A percentile compares a stretch with the other conserved stretches of the same genome.
Evolutionary conservation across 2,329 filamentous ascomycete genomes (phyloP).

Genomic region (Aspergillus sojae): DNA sequence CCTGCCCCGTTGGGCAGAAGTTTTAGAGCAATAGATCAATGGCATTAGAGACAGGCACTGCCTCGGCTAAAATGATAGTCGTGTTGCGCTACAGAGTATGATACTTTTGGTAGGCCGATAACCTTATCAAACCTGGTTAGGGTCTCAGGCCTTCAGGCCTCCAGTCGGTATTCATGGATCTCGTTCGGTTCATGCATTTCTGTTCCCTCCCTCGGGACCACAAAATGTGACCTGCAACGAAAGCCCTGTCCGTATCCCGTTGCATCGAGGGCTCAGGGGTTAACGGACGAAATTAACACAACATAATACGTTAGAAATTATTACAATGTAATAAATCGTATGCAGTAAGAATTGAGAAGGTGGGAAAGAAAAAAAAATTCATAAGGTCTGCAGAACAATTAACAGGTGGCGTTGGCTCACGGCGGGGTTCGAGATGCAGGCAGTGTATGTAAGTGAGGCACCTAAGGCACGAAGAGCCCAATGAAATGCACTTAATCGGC

Average conservation of each 20-base stretch:
- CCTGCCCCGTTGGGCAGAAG: not conserved
- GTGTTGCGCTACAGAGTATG: not conserved
- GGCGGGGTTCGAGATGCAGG: constrained; percentile 1
- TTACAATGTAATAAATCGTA: not conserved
- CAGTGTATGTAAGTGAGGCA: constrained; percentile 1
- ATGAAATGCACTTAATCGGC: not conserved
- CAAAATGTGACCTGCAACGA: not conserved
- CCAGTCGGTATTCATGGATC: not conserved
- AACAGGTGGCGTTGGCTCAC: constrained; percentile 7
- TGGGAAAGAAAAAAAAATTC: not conserved
- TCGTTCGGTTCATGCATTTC: not conserved
- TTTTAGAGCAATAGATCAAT: not conserved
- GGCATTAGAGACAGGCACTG: not conserved
- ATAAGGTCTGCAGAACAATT: constrained; percentile 4
- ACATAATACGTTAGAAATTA: not conserved
- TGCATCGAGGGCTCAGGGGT: not conserved
- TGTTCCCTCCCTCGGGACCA: not conserved
- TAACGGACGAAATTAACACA: not conserved
- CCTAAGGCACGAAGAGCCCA: not conserved
- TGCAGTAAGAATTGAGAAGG: not conserved
- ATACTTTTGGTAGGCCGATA: not conserved
- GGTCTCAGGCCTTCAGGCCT: not conserved
- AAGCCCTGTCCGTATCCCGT: not conserved
- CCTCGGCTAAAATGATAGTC: not conserved
- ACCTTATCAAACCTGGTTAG: not conserved